These are phyloP conservation scores for Pythium apleroticum DNA, from an alignment of 352 stramenopile genomes.

Conservation along the genomic window DNA sequence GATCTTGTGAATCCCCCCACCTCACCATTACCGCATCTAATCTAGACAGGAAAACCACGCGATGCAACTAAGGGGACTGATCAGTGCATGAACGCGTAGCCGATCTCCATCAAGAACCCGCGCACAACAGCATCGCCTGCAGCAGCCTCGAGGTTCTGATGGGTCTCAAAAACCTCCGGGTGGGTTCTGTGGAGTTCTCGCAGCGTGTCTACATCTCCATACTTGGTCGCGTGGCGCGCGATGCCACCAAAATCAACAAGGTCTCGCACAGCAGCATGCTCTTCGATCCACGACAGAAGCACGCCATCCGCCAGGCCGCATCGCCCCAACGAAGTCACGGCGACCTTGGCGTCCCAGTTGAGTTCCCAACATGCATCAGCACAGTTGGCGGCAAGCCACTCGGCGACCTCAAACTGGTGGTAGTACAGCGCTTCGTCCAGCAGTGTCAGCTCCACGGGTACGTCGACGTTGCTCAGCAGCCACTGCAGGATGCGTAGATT, in stretches of 20 bases:
- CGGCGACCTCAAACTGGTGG: conserved; percentile 1
- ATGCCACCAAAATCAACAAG: not conserved
- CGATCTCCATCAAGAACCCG: too few species aligned
- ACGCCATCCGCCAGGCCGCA: not conserved
- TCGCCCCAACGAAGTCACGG: not conserved
- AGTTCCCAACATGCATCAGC: not conserved
- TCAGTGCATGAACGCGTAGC: too few species aligned
- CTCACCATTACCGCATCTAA: too few species aligned
- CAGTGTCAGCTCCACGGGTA: conserved; percentile 3
- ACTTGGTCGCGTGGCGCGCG: not conserved
- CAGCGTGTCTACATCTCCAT: not conserved
- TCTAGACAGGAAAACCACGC: too few species aligned
- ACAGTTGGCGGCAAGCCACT: conserved; percentile 3
- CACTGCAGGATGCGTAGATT: not conserved
- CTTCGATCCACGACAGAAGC: not conserved
- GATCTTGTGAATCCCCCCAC: too few species aligned
- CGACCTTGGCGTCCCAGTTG: not conserved
- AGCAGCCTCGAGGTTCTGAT: too few species aligned
- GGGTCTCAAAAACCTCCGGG: not conserved
- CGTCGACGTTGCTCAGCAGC: not conserved
- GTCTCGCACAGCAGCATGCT: not conserved
- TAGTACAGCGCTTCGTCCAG: conserved; percentile 5
- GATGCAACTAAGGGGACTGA: too few species aligned
- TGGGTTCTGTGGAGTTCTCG: not conserved
- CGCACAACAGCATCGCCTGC: too few species aligned